These are phyloP conservation scores for Paradendryphiella salina DNA, from an alignment of 2,329 filamentous ascomycete genomes.

Conservation along the genomic window DNA sequence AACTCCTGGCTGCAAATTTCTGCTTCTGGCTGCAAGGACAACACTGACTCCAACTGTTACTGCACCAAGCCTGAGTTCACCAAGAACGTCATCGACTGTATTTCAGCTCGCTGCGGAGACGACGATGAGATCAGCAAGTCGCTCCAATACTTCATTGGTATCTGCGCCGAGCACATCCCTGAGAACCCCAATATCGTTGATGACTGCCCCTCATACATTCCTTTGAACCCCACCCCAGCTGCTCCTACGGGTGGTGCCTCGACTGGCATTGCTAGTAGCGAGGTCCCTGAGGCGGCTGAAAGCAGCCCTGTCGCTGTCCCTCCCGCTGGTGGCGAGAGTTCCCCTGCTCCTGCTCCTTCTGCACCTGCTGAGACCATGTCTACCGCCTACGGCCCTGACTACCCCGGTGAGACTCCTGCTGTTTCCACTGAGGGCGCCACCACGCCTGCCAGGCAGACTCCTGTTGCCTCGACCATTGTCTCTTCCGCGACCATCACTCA, in stretches of 20 bases:
- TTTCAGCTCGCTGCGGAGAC: conserved; percentile 71
- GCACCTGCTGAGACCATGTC: conserved; percentile 6
- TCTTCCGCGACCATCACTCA: no score
- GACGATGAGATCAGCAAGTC: conserved; percentile 69
- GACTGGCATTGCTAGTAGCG: conserved; percentile 1
- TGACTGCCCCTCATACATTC: conserved; percentile 66
- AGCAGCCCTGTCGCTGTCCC: conserved; percentile 15
- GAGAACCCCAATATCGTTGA: conserved; percentile 86
- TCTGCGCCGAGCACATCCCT: conserved; percentile 76
- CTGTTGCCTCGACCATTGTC: neutral
- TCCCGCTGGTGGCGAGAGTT: conserved; percentile 8
- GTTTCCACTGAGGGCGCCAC: conserved; percentile 8
- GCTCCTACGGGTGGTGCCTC: conserved; percentile 22
- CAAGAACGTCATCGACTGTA: conserved; percentile 76
- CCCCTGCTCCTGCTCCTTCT: conserved; percentile 1
- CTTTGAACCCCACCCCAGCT: conserved; percentile 37
- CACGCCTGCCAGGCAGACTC: conserved; percentile 9
- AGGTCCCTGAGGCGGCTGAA: conserved; percentile 13
- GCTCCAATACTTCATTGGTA: conserved; percentile 83
- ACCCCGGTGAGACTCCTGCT: conserved; percentile 6
- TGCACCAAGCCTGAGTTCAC: conserved; percentile 79
- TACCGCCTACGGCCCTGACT: conserved; percentile 1
- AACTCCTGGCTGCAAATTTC: conserved; percentile 79
- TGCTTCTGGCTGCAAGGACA: conserved; percentile 72
- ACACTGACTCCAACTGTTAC: conserved; percentile 83